Evolutionary conservation across 139 green algal species (phyloP), one percentile per base, ranked within the genome.

Genomic region (Ettlia oleoabundans): DNA sequence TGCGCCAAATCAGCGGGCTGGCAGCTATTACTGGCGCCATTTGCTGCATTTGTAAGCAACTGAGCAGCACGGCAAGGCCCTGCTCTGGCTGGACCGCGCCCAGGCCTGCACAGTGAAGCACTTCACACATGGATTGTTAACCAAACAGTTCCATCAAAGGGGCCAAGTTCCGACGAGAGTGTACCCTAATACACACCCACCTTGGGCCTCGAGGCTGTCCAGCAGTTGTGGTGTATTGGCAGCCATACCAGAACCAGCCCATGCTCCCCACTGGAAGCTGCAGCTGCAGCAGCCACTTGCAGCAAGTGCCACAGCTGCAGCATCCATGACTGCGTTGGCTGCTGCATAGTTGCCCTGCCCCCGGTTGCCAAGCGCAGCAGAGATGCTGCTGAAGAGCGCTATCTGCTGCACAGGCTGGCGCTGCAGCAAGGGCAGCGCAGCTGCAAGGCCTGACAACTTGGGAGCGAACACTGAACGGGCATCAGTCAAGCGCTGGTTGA

Each of bases 161-260:
- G n/a, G n/a, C n/a, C n/a, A n/a, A n/a, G n/a, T n/a, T n/a, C n/a
- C n/a, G n/a, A n/a, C n/a, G n/a, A n/a, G n/a, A n/a, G n/a, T n/a
- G n/a, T n/a, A n/a, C n/a, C n/a, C n/a, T n/a, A n/a, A n/a, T n/a
- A n/a, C n/a, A 0, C 53, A 52, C 75, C 96, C 93, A 79, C 94
- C 94, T 32, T 78, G 91, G 9, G 81, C 86, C 69, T 90, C 70
- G 74, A 95, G 79, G 62, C 78, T 78, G 18, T 83, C 92, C 61
- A 88, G 67, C 70, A 78, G 28, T 35, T 22, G 32, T 33, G 51
- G 30, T 2, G 38, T 30, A 82, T 78, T 61, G 1, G 85, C 84
- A 4, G 94, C 94, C 94, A 98, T 97, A 72, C 94, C 94, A 8
- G 85, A 88, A 35, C 84, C 47, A 78, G 84, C 87, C 86, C 86